phyloP scores from a whole-genome alignment of 2,329 filamentous ascomycete genomes.

The Zopfia rhizophila region DNA sequence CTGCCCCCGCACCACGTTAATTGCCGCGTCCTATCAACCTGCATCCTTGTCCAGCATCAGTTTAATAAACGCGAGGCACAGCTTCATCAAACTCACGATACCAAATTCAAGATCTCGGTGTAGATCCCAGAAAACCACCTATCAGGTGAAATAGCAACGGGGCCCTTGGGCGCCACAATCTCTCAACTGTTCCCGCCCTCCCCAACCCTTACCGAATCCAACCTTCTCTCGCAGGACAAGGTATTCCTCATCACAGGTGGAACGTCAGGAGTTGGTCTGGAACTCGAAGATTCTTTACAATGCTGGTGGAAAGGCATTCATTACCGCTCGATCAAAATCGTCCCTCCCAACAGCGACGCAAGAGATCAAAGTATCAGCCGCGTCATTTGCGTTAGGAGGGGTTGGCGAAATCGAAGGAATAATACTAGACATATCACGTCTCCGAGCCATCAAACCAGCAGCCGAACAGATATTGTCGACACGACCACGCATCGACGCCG shows the following conservation, averaged over 20 bases:
- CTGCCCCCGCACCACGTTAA: no score
- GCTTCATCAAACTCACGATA: no score
- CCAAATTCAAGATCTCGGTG: no score
- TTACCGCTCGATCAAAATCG: constrained; percentile 59
- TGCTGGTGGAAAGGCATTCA: constrained; percentile 64
- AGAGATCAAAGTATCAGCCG: constrained; percentile 47
- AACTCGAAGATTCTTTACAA: constrained; percentile 65
- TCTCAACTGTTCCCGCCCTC: constrained; percentile 39
- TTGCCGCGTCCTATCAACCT: no score
- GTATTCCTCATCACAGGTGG: constrained; percentile 64
- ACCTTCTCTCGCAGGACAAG: constrained; percentile 53
- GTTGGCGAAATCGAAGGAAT: constrained; percentile 58
- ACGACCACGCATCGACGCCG: constrained; percentile 53
- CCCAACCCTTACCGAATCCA: constrained; percentile 55
- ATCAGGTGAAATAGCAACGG: no score
- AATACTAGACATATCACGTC: no score
- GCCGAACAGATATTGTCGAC: constrained; percentile 46
- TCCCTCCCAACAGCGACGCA: constrained; percentile 60
- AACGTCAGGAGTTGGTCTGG: constrained; percentile 59
- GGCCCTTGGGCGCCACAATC: constrained; percentile 14
- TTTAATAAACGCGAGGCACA: no score
- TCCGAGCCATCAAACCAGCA: constrained; percentile 37
- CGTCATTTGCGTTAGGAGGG: no score
- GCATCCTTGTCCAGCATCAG: no score
- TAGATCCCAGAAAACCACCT: no score